phyloP scores from a whole-genome alignment of 2,329 filamentous ascomycete genomes.

The Exutisphaerella laricina region DNA sequence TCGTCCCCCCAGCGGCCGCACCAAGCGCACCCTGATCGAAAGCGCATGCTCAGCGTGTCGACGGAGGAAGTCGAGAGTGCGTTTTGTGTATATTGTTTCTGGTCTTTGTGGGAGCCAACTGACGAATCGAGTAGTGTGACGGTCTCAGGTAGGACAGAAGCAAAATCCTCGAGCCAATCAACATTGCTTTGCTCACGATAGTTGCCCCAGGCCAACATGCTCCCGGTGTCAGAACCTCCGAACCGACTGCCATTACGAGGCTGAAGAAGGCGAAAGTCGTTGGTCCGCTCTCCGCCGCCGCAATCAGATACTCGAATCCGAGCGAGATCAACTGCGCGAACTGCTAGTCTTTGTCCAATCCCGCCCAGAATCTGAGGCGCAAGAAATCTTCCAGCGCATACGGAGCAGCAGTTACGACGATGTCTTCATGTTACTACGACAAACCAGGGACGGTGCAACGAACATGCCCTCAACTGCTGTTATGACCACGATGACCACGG shows the following conservation, averaged over 20 bases:
- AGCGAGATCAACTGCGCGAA: slow-evolving; percentile 29
- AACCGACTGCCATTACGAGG: slow-evolving; percentile 31
- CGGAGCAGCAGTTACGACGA: slow-evolving; percentile 21
- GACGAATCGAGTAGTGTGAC: slow-evolving; percentile 21
- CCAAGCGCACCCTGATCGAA: slow-evolving; percentile 27
- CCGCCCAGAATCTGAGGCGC: slow-evolving; percentile 27
- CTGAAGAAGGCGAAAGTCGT: slow-evolving; percentile 32
- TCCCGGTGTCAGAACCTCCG: slow-evolving; percentile 27
- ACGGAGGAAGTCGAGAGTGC: slow-evolving; percentile 25
- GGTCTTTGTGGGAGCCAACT: slow-evolving; percentile 4
- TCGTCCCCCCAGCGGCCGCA: slow-evolving; percentile 13
- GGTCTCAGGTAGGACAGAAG: slow-evolving; percentile 22
- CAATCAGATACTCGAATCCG: slow-evolving; percentile 28
- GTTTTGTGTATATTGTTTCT: slow-evolving; percentile 10
- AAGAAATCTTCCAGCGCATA: slow-evolving; percentile 28
- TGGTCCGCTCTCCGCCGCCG: slow-evolving; percentile 31
- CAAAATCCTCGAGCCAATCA: neutral
- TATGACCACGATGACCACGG: neutral
- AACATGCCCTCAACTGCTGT: slow-evolving; percentile 11
- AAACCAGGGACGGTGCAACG: slow-evolving; percentile 15
- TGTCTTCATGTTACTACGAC: slow-evolving; percentile 21
- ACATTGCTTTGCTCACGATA: slow-evolving; percentile 8
- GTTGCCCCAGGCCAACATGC: slow-evolving; percentile 25
- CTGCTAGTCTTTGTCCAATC: slow-evolving; percentile 26
- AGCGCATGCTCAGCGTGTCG: slow-evolving; percentile 29